Base-by-base conservation (phyloP, 225 moss, liverwort and hornwort species). In the Anthoceros angustus region DNA sequence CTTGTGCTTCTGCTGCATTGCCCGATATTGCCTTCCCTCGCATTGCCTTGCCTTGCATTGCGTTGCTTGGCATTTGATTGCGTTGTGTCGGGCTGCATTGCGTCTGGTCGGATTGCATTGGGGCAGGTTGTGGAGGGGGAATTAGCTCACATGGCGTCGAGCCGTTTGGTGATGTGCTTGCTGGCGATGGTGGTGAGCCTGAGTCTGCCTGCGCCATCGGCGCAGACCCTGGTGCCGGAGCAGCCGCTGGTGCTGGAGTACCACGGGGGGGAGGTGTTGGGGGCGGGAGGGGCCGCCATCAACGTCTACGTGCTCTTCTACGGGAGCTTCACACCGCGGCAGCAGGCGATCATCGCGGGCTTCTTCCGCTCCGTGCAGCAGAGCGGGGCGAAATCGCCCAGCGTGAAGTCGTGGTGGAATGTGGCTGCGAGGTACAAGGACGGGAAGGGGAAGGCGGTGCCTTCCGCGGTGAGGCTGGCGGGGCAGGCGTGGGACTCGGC, bases 241-340 rank as follows among this genome's bases (percentile, higher is more conserved):
- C 67, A 50, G 38, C 72, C 73, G 38, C 21, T 73, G 63, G 64
- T 77, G 64, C 70, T 77, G 0, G 72, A 73, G 50, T 77, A 77
- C 43, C 77, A 77, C 66, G 66, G 70, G 40, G 77, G 77, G 3
- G 70, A 70, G 20, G 64, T 77, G 10, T 62, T 73, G 42, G 62
- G 67, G 2, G 70, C 66, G 16, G 43, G 55, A 2, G 63, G 7
- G n/a, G n/a, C 70, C 0, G 39, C 62, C 2, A 61, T 73, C 61
- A 63, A 64, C 10, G 50, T 73, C 20, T 77, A 70, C 70, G 42
- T 73, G 6, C 25, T 73, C 40, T 77, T 69, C 69, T 77, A 77
- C 66, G 73, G 77, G 8, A 32, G 20, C 41, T 77, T 77, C 68
- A 70, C 45, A 25, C 64, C 43, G 10, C 20, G 23, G 1, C 77